These are phyloP conservation scores for Lactarius psammicola DNA, from an alignment of 768 basidiomycete genomes.

Conservation along the genomic window DNA sequence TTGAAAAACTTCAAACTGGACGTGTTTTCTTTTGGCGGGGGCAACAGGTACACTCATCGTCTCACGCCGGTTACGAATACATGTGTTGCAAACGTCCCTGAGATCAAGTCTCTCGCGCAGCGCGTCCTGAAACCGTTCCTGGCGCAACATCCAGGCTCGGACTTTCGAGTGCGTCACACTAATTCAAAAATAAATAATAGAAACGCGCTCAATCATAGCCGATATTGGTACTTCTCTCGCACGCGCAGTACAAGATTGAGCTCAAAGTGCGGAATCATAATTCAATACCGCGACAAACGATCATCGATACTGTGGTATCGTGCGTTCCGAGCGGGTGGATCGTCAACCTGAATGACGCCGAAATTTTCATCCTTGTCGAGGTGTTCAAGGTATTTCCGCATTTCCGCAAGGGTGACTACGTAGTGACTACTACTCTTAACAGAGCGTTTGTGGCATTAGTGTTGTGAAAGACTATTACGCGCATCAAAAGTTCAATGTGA, in stretches of 20 bases:
- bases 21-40: not conserved
- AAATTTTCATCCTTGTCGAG: conserved; percentile 75
- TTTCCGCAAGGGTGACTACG: not conserved
- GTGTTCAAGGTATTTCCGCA: conserved; percentile 65
- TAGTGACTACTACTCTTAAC: conserved; percentile 9
- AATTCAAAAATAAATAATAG: not conserved
- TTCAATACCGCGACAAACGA: conserved; percentile 53
- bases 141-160: conserved; percentile 42
- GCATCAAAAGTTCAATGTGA: conserved; percentile 75
- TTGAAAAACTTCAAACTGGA: no score
- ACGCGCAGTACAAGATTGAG: conserved; percentile 77
- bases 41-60: conserved; percentile 61
- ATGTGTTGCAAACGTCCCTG: conserved; percentile 65
- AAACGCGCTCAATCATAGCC: not conserved
- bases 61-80: conserved; percentile 67
- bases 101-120: conserved; percentile 63
- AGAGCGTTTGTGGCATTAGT: conserved; percentile 77
- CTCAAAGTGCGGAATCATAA: conserved; percentile 72
- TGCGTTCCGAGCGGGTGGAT: conserved; percentile 66
- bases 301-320: conserved; percentile 68
- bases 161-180: conserved; percentile 46
- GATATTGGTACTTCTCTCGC: not conserved
- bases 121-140: conserved; percentile 55
- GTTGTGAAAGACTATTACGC: conserved; percentile 70
- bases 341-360: conserved; percentile 66